Percentiles rank a stretch among this genome's conserved stretches.
These are phyloP conservation scores for Austroboletus novae-zelandiae DNA, from an alignment of 1,284 basidiomycete species.

Conservation along the genomic window DNA sequence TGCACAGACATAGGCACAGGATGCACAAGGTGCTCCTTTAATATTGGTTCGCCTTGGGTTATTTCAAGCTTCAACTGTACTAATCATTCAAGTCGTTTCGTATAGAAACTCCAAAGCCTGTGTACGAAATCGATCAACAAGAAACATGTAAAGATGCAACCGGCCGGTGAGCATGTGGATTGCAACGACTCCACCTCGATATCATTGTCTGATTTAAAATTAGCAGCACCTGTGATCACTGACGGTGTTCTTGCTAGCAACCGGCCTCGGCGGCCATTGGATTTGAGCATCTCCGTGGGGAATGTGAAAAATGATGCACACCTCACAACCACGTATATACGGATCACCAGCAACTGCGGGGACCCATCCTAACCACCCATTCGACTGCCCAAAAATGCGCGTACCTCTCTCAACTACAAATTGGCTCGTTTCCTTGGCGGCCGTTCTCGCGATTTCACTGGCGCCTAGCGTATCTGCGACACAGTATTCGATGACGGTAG, in stretches of 20 bases:
- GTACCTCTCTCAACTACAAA: background rate
- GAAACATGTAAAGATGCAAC: no score
- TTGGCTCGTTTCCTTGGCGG: conserved; percentile 9
- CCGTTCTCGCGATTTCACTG: conserved; percentile 9
- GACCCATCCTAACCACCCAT: background rate
- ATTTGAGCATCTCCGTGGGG: background rate
- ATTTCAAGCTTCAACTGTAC: no score
- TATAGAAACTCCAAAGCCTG: no score
- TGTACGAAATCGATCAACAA: no score
- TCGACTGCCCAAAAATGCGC: conserved; percentile 8
- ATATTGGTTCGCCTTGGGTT: no score
- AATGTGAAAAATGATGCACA: background rate
- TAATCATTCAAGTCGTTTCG: no score
- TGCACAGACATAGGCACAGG: no score
- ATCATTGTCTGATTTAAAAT: no score
- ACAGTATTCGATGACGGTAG: conserved; percentile 44
- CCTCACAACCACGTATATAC: conserved; percentile 11
- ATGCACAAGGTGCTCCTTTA: no score
- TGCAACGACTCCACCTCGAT: no score
- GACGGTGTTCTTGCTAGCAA: background rate
- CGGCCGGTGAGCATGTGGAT: no score
- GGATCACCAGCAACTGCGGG: background rate
- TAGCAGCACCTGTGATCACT: background rate
- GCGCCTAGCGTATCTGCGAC: conserved; percentile 16
- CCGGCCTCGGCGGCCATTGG: background rate